A percentile compares a stretch with the other conserved stretches of the same genome.
Evolutionary conservation across 1,139 yeast genomes (phyloP).

Genomic region (Kazachstania sp.): DNA sequence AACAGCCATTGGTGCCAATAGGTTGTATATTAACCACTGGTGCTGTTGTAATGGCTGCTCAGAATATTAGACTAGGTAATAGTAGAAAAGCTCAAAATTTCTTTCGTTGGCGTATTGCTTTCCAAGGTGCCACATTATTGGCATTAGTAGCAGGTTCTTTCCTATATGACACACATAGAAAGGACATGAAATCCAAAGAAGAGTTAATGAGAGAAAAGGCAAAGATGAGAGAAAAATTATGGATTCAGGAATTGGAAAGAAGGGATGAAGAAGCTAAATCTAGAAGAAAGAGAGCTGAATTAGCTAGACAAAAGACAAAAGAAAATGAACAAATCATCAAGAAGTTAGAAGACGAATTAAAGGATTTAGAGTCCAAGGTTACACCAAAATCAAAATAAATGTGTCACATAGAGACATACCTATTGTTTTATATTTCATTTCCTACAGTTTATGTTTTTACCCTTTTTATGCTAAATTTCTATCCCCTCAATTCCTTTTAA

Average conservation of each 20-base stretch:
- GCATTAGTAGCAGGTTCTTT: constrained; percentile 78
- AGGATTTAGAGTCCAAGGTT: constrained; percentile 21
- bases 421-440: not conserved
- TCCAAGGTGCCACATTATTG: constrained; percentile 73
- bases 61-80: constrained; percentile 65
- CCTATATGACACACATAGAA: constrained; percentile 40
- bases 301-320: constrained; percentile 35
- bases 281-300: constrained; percentile 48
- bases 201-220: constrained; percentile 56
- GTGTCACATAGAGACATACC: too few species aligned
- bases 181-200: constrained; percentile 44
- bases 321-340: constrained; percentile 29
- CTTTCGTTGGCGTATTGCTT: constrained; percentile 83
- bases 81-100: constrained; percentile 70
- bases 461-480: not conserved
- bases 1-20: constrained; percentile 74
- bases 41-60: constrained; percentile 72
- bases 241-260: constrained; percentile 90
- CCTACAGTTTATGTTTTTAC: not conserved
- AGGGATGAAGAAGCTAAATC: constrained; percentile 67
- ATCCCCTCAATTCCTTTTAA: not conserved
- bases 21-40: constrained; percentile 74
- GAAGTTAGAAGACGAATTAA: constrained; percentile 22
- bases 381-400: constrained; percentile 1
- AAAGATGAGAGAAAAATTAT: constrained; percentile 68